Conservation (phyloP, 2,329 filamentous ascomycete genomes). For the Claviceps maximensis region DNA sequence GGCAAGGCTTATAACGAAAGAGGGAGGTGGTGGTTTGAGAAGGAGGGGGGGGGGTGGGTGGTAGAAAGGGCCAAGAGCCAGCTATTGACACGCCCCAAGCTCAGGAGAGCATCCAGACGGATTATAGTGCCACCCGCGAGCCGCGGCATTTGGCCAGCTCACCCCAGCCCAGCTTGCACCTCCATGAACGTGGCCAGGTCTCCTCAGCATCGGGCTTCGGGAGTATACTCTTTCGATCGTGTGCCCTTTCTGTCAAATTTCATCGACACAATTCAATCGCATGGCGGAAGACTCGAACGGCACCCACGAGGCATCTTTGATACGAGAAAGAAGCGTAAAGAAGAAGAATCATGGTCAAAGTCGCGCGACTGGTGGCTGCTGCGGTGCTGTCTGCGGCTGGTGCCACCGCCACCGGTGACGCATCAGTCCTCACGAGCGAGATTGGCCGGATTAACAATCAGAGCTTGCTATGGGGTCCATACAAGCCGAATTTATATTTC, state of each 20-base stretch:
- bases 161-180: background rate
- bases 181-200: background rate
- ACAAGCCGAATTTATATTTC: conserved; percentile 89
- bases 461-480: conserved; percentile 89
- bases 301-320: background rate
- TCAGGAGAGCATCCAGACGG: background rate
- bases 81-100: background rate
- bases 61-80: background rate
- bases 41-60: background rate
- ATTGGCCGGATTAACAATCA: conserved; percentile 54
- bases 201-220: background rate
- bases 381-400: conserved; percentile 15
- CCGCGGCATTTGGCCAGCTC: background rate
- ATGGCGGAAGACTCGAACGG: background rate
- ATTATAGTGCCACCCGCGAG: too few relatives aligned
- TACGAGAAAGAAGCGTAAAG: background rate
- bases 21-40: background rate
- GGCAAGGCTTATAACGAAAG: background rate
- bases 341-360: conserved; percentile 16
- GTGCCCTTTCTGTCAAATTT: background rate
- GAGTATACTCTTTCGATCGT: too few relatives aligned
- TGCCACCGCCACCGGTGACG: conserved; percentile 15
- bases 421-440: conserved; percentile 32
- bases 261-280: too few relatives aligned
- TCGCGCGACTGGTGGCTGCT: conserved; percentile 19